These are phyloP conservation scores for Verticillium tricorpus DNA, from an alignment of 2,329 filamentous ascomycete genomes.

Conservation along the genomic window DNA sequence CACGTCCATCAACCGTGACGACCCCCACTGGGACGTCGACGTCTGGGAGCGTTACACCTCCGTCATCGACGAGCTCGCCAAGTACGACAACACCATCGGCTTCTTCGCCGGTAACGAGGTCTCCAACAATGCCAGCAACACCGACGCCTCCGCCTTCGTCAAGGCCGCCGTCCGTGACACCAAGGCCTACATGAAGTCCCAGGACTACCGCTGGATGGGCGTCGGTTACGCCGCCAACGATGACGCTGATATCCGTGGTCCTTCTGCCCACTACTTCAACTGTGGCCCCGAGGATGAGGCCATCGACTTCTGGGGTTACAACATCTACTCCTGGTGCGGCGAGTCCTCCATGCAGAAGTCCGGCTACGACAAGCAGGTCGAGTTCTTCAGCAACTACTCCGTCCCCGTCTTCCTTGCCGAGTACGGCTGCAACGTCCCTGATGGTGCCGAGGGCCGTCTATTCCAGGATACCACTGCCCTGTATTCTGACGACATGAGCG, in stretches of 20 bases:
- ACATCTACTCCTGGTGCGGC: constrained; percentile 99
- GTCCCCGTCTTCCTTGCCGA: constrained; percentile 98
- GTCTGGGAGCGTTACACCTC: constrained; percentile 77
- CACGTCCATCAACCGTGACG: constrained; percentile 78
- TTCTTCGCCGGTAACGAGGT: constrained; percentile 99
- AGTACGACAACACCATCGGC: constrained; percentile 88
- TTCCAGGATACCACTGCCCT: constrained; percentile 84
- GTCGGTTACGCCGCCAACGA: constrained; percentile 97
- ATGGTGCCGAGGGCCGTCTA: constrained; percentile 59
- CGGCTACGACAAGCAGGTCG: constrained; percentile 75
- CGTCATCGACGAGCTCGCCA: constrained; percentile 75
- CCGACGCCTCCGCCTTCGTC: constrained; percentile 84
- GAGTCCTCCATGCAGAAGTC: constrained; percentile 71
- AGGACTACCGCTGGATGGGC: constrained; percentile 73
- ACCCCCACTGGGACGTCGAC: constrained; percentile 71
- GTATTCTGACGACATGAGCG: constrained; percentile 75
- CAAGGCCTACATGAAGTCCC: constrained; percentile 86
- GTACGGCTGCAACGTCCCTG: constrained; percentile 83
- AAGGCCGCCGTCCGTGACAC: constrained; percentile 96
- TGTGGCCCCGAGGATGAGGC: constrained; percentile 63
- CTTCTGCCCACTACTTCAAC: constrained; percentile 92
- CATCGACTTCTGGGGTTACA: constrained; percentile 99
- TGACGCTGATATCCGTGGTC: constrained; percentile 73
- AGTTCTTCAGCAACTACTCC: constrained; percentile 84
- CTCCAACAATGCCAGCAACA: constrained; percentile 84